Evolutionary conservation across 2,329 filamentous ascomycete genomes (phyloP).

Genomic region (Penicillium sp.): DNA sequence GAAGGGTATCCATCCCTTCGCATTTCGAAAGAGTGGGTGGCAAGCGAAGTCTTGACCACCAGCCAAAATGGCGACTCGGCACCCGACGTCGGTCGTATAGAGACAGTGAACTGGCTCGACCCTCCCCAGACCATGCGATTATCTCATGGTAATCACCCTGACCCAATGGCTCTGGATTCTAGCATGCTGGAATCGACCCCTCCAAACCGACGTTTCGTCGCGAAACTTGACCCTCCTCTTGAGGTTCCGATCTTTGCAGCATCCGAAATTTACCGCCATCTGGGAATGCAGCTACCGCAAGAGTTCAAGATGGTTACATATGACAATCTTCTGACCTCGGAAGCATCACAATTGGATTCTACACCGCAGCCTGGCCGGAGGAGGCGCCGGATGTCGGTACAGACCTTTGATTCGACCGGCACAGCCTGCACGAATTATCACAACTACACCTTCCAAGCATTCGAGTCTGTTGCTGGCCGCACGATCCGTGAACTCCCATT

Average conservation of each 20-base stretch:
- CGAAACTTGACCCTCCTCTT: conserved; percentile 50
- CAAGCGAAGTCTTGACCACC: conserved; percentile 41
- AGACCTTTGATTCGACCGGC: conserved; percentile 40
- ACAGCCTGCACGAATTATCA: conserved; percentile 43
- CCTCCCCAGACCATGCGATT: conserved; percentile 45
- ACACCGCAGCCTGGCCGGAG: conserved; percentile 38
- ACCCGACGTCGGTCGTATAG: conserved; percentile 28
- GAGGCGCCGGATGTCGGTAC: conserved; percentile 43
- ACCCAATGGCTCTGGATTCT: conserved; percentile 47
- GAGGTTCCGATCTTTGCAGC: conserved; percentile 51
- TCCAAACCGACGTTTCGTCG: conserved; percentile 53
- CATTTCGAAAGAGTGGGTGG: conserved; percentile 53
- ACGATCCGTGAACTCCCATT: conserved; percentile 52
- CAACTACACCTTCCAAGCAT: conserved; percentile 51
- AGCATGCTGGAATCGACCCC: conserved; percentile 45
- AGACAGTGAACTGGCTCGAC: conserved; percentile 48
- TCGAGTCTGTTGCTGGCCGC: conserved; percentile 49
- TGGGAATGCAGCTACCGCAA: conserved; percentile 48
- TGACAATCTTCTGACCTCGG: conserved; percentile 47
- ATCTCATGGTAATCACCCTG: conserved; percentile 40
- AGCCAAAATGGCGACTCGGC: conserved; percentile 35
- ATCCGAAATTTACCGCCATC: conserved; percentile 49
- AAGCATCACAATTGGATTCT: conserved; percentile 34
- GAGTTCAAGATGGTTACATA: conserved; percentile 49
- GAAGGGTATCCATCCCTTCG: conserved; percentile 52